Conservation (phyloP, 169 alveolate genomes). For the Plasmodium blacklocki region DNA sequence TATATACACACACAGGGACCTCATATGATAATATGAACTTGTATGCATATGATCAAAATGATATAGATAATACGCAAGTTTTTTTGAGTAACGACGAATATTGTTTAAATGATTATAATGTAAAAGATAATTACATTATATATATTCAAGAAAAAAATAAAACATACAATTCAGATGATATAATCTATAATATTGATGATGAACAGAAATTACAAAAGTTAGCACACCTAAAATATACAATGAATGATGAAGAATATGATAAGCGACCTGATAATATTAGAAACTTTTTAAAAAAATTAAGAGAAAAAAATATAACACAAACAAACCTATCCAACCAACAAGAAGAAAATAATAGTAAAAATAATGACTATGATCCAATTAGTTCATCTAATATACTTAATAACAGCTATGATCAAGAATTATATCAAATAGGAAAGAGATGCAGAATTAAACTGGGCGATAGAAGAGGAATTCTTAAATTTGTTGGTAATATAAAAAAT, state of each 20-base stretch:
- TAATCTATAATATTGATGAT: conserved; percentile 64
- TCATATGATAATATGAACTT: conserved; percentile 62
- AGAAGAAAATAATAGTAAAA: neutral
- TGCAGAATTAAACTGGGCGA: conserved; percentile 78
- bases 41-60: conserved; percentile 76
- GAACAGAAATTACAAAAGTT: conserved; percentile 33
- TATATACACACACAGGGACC: conserved; percentile 80
- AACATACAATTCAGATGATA: conserved; percentile 2
- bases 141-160: conserved; percentile 49
- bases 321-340: neutral
- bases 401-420: conserved; percentile 38
- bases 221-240: conserved; percentile 82
- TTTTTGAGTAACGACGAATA: conserved; percentile 55
- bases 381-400: neutral
- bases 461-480: conserved; percentile 74
- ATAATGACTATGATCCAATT: neutral
- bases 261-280: conserved; percentile 87
- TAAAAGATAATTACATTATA: conserved; percentile 76
- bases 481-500: conserved; percentile 77
- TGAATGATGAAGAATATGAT: conserved; percentile 92
- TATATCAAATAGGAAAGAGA: conserved; percentile 69
- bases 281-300: conserved; percentile 83
- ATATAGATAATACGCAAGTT: conserved; percentile 66
- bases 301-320: conserved; percentile 17
- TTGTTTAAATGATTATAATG: conserved; percentile 70